Evolutionary conservation across 805 yeast species (phyloP), one percentile per base, ranked within the genome.

Genomic region (Metschnikowia amazonensis): DNA sequence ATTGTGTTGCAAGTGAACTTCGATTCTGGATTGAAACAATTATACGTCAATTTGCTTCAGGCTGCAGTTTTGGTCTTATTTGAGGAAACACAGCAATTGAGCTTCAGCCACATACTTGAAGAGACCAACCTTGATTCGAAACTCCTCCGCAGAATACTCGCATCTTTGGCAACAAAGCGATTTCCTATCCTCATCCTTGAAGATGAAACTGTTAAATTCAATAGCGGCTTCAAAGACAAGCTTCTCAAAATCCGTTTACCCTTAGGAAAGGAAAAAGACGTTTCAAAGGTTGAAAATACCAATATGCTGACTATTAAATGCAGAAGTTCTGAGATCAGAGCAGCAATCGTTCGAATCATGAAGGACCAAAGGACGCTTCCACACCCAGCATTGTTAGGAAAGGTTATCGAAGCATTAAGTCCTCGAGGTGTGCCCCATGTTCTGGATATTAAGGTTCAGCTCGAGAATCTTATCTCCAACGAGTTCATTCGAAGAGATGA

Each of bases 1-100:
- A 47, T 75, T 16, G 51, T 57, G 0, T 59, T 76, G 13, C 47
- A 51, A 11, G 65, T 64, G 2, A 47, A 56, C 17, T 74, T 74
- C 49, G 57, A 57, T 13, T 48, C 49, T 10, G 69, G 64, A 0
- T 37, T 53, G 7, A 67, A 66, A 41, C 72, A 67, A 21, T 55
- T 72, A 27, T 48, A 47, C 2, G 66, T 75, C 16, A 72, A 75
- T 32, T 51, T 75, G n/a, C 65, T 69, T 37, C 79, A 75, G 51
- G 77, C 77, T 0, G 57, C 67, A 1, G 62, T 75, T 0, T 49
- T 76, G 3, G 45, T 68, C 11, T 55, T 68, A 13, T 76, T 74
- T 49, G 69, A 71, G 35, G 60, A 66, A 0, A 11, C 31, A 1
- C 63, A 65, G 9, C 8, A 11, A 1, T 51, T 62, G 9, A 39